Evolutionary conservation across 2,329 filamentous ascomycete genomes (phyloP), one percentile per base, ranked within the genome.

Genomic region (Sporothrix phasma): DNA sequence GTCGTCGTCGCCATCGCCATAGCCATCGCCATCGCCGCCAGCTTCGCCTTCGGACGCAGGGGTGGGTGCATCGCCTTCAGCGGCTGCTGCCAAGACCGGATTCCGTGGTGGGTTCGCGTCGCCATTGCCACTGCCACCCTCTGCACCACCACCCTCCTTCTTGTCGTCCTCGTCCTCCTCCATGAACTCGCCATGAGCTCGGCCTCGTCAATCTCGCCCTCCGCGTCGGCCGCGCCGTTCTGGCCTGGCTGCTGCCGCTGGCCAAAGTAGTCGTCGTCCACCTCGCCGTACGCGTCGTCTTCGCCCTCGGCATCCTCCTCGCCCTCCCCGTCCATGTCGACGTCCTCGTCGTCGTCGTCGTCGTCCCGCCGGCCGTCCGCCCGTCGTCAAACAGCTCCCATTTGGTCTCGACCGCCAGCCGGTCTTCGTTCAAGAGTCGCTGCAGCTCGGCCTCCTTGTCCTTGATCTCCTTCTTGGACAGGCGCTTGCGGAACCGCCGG

Each of bases 391-490:
- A 77, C 70, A 88, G 79, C 71, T 91, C 86, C 70, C 84, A 88
- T 61, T 78, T 80, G 15, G 86, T 84, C 24, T 82, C 82, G 1
- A 80, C 68, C 4, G 86, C 83, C 45, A 81, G 80, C 61, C 81
- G 80, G 70, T 96, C 92, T 46, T 86, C 84, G 51, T 82, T 81
- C 3, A 95, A 79, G 39, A 96, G 77, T 51, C 87, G 82, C 67
- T 91, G 85, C 39, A 95, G 90, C 69, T 89, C 84, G 64, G 86
- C 84, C 71, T 96, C 91, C 59, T 93, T 90, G 69, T 90, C 88
- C 72, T 93, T 88, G 67, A 94, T 92, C 68, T 92, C 89, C 66
- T 90, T 87, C 64, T 92, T 87, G 66, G 87, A 90, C 62, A 93
- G 84, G 3, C 90, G 86, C 72, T 92, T 92, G 65, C 91, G 85